Base-by-base conservation (phyloP, 352 stramenopile species). In the Pythium phragmitis region DNA sequence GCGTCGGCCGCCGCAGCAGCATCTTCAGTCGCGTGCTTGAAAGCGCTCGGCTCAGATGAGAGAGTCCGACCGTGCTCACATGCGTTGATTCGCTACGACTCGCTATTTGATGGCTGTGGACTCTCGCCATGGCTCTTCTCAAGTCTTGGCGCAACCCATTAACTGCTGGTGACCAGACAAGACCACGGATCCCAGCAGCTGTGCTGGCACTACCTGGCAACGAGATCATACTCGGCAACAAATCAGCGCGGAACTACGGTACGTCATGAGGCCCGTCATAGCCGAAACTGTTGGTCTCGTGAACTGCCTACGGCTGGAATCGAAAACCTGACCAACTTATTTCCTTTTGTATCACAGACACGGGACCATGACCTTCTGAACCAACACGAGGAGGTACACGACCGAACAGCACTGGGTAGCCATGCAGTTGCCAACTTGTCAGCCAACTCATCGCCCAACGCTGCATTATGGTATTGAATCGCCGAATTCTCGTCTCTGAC, bases 21-120 rank as follows among this genome's bases (percentile, higher is more conserved):
- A 42, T 61, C 42, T n/a, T 74, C 62, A 19, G 47, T 36, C 12
- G 62, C 54, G 4, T 45, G 39, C 45, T 74, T 70, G 17, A 74
- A 28, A 1, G 57, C 54, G 45, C 60, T 51, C 4, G 62, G 67
- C 16, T 62, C 61, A 7, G 61, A 73, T 11, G 37, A 41, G 70
- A 41, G 70, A 67, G 51, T n/a, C 67, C 63, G 50, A 69, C 51
- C 34, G 13, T 49, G 37, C 30, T 64, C 33, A 9, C 33, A 37
- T 37, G 33, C 33, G 33, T 6, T 1, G 33, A 37, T 37, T 37
- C 33, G 33, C 33, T 37, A 9, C 23, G 21, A 39, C 42, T 52
- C 50, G 8, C 3, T n/a, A 53, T 26, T 1, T 14, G 16, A 19
- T 54, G 16, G 30, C 7, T n/a, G 57, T 21, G 21, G 60, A 13